Conservation (phyloP, 768 basidiomycete species). For the Lyophyllum atratum region DNA sequence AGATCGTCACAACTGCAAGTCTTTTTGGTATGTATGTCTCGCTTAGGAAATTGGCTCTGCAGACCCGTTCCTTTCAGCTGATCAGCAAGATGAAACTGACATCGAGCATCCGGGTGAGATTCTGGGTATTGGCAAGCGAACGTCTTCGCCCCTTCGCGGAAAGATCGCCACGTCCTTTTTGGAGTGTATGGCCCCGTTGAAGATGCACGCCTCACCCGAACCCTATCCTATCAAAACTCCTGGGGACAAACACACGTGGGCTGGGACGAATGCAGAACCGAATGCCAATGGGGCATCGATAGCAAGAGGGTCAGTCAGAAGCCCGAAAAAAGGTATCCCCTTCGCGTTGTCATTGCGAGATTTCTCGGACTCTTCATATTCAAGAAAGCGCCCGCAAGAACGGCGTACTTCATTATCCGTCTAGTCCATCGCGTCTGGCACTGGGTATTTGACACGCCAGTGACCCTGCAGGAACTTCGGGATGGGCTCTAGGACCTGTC, state of each 20-base stretch:
- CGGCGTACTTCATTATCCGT: slow-evolving; percentile 36
- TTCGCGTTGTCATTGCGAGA: neutral
- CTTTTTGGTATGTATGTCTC: slow-evolving; percentile 26
- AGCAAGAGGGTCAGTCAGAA: slow-evolving; percentile 31
- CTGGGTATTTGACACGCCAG: slow-evolving; percentile 51
- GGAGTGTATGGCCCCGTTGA: slow-evolving; percentile 37
- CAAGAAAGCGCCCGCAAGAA: slow-evolving; percentile 34
- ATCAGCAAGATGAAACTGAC: slow-evolving; percentile 41
- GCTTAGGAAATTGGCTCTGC: neutral
- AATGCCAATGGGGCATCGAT: slow-evolving; percentile 44
- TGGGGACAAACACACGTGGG: slow-evolving; percentile 42
- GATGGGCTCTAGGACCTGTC: slow-evolving; percentile 46
- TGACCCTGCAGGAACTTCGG: slow-evolving; percentile 37
- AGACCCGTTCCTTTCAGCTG: slow-evolving; percentile 6
- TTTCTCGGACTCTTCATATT: neutral
- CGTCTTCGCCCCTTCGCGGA: slow-evolving; percentile 33
- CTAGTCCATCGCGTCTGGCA: slow-evolving; percentile 37
- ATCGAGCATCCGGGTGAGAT: slow-evolving; percentile 44
- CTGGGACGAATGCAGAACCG: slow-evolving; percentile 37
- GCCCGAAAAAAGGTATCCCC: slow-evolving; percentile 25
- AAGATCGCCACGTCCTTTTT: slow-evolving; percentile 33
- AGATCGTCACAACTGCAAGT: slow-evolving; percentile 42
- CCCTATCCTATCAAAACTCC: slow-evolving; percentile 20
- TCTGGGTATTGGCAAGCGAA: slow-evolving; percentile 42
- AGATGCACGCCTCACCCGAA: neutral